Evolutionary conservation across 768 basidiomycete genomes (phyloP).

Genomic region (Tremella fuciformis): DNA sequence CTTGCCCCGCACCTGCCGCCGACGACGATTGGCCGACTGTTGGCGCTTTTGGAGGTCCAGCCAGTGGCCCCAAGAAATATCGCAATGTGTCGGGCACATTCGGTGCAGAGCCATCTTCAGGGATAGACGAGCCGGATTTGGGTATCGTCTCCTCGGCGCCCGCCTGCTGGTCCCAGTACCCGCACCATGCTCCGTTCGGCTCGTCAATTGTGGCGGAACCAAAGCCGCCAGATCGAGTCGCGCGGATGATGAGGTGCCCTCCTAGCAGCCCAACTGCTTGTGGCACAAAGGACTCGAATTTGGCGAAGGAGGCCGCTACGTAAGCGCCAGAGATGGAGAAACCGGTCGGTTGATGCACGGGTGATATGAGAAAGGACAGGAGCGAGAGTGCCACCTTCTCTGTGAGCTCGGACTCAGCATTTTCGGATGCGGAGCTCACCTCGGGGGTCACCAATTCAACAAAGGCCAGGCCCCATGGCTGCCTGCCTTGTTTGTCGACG

Average conservation of each 20-base stretch:
- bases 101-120: conserved; percentile 17
- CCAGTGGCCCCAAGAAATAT: conserved; percentile 30
- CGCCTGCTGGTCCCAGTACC: conserved; percentile 87
- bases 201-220: conserved; percentile 33
- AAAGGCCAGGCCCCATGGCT: conserved; percentile 90
- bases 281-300: conserved; percentile 83
- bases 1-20: background rate
- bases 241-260: conserved; percentile 28
- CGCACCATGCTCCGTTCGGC: conserved; percentile 29
- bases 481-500: conserved; percentile 76
- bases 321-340: conserved; percentile 87
- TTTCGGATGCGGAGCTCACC: conserved; percentile 56
- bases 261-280: conserved; percentile 34
- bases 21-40: background rate
- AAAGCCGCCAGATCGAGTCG: conserved; percentile 34
- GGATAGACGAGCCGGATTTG: conserved; percentile 12
- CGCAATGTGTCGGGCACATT: conserved; percentile 25
- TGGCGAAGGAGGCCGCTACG: conserved; percentile 88
- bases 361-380: conserved; percentile 80
- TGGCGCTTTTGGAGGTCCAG: conserved; percentile 21
- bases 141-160: conserved; percentile 34
- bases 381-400: conserved; percentile 74
- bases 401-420: conserved; percentile 8
- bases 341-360: conserved; percentile 82
- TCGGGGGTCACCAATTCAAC: conserved; percentile 83